Evolutionary conservation across 352 stramenopile species (phyloP).

Genomic region (Aphanomyces stellatus): DNA sequence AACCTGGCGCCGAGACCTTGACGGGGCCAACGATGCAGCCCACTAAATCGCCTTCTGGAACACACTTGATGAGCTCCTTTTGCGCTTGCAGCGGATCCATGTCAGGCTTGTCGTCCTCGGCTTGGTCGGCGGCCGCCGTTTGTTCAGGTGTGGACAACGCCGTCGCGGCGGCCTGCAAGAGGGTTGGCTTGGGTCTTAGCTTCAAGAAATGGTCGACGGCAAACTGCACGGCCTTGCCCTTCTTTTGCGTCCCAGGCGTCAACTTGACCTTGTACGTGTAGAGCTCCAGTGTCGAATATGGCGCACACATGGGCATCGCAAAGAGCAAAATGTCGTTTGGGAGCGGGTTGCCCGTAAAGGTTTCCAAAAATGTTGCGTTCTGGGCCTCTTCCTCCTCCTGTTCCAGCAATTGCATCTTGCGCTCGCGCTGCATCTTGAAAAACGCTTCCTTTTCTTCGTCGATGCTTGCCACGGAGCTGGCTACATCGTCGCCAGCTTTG

Average conservation of each 20-base stretch:
- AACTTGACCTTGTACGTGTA: slow-evolving; percentile 93
- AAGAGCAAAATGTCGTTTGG: slow-evolving; percentile 82
- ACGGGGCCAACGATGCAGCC: slow-evolving; percentile 87
- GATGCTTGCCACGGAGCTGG: slow-evolving; percentile 6
- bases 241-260: slow-evolving; percentile 81
- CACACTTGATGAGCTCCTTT: slow-evolving; percentile 83
- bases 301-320: slow-evolving; percentile 86
- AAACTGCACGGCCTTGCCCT: slow-evolving; percentile 85
- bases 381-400: slow-evolving; percentile 80
- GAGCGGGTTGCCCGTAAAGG: slow-evolving; percentile 70
- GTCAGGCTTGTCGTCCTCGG: slow-evolving; percentile 34
- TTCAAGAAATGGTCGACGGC: slow-evolving; percentile 82
- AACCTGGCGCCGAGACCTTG: slow-evolving; percentile 75
- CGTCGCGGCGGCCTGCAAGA: background rate
- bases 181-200: slow-evolving; percentile 57
- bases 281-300: slow-evolving; percentile 75
- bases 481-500: slow-evolving; percentile 14
- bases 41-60: slow-evolving; percentile 84
- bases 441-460: slow-evolving; percentile 19
- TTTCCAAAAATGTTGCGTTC: slow-evolving; percentile 68
- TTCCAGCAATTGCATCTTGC: slow-evolving; percentile 75
- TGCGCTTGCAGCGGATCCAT: slow-evolving; percentile 63
- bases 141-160: too few relatives aligned
- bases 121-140: background rate
- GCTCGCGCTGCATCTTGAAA: slow-evolving; percentile 47